Conservation (phyloP, 305 asterid genomes). For the Salvia sclarea region DNA sequence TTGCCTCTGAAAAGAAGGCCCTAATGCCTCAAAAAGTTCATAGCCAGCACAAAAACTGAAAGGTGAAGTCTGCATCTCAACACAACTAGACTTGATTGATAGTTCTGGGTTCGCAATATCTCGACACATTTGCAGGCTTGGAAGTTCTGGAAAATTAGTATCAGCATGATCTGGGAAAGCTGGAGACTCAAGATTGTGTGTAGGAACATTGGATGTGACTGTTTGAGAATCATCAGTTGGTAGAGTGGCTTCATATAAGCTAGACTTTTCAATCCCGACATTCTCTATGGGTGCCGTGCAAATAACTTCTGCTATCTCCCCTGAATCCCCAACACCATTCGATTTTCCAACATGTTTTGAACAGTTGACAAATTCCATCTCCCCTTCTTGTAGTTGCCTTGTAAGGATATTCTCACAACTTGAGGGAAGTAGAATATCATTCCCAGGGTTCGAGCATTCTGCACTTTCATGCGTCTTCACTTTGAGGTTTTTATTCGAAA, state of each 20-base stretch:
- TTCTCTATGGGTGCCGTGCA: conserved; percentile 31
- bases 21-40: conserved; percentile 89
- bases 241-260: conserved; percentile 35
- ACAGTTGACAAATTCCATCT: conserved; percentile 35
- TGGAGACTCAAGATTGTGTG: conserved; percentile 39
- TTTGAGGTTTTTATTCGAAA: conserved; percentile 46
- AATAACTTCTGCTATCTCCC: conserved; percentile 36
- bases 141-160: conserved; percentile 34
- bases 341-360: conserved; percentile 42
- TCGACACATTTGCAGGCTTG: conserved; percentile 39
- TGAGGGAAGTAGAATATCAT: conserved; percentile 43
- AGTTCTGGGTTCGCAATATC: conserved; percentile 39
- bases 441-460: conserved; percentile 40
- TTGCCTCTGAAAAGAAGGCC: conserved; percentile 64
- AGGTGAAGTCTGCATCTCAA: conserved; percentile 48
- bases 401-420: conserved; percentile 41
- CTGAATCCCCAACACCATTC: conserved; percentile 34
- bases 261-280: conserved; percentile 35
- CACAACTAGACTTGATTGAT: conserved; percentile 27
- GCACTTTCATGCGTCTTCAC: conserved; percentile 47
- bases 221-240: conserved; percentile 38
- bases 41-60: conserved; percentile 69
- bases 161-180: conserved; percentile 37
- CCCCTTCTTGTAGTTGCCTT: conserved; percentile 46
- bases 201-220: conserved; percentile 37